Evolutionary conservation across 1,139 yeast genomes (phyloP).

Genomic region (Nadsonia starkeyi-henricii): DNA sequence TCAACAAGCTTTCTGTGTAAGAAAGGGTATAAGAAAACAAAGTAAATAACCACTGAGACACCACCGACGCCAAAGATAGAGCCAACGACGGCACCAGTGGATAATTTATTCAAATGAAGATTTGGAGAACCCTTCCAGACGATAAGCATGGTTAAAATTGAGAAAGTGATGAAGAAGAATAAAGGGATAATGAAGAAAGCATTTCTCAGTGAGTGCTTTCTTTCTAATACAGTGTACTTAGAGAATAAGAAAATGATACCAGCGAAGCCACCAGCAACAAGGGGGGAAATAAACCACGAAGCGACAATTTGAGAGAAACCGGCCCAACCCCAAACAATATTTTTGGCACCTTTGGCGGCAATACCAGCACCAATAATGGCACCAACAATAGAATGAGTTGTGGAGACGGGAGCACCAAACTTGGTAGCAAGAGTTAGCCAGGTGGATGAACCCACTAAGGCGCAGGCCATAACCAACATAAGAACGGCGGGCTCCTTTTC

Average conservation of each 20-base stretch:
- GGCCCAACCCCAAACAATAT: constrained; percentile 61
- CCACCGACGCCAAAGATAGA: constrained; percentile 52
- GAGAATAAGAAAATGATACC: constrained; percentile 43
- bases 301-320: constrained; percentile 66
- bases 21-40: constrained; percentile 46
- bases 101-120: constrained; percentile 38
- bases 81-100: constrained; percentile 37
- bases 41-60: constrained; percentile 38
- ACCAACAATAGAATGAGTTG: constrained; percentile 70
- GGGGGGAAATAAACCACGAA: constrained; percentile 75
- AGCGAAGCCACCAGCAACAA: constrained; percentile 52
- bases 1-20: constrained; percentile 46
- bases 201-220: constrained; percentile 38
- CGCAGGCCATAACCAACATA: constrained; percentile 65
- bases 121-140: constrained; percentile 63
- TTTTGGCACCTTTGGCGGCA: constrained; percentile 48
- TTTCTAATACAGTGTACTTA: constrained; percentile 48
- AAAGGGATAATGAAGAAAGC: constrained; percentile 48
- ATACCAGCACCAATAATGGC: constrained; percentile 64
- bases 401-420: constrained; percentile 63
- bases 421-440: constrained; percentile 60
- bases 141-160: constrained; percentile 46
- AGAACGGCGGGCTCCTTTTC: constrained; percentile 48
- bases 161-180: constrained; percentile 46
- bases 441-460: constrained; percentile 58